Evolutionary conservation across 192 early-diverging fungal species (phyloP), one percentile per base, ranked within the genome.

Genomic region (Linnemannia exigua): DNA sequence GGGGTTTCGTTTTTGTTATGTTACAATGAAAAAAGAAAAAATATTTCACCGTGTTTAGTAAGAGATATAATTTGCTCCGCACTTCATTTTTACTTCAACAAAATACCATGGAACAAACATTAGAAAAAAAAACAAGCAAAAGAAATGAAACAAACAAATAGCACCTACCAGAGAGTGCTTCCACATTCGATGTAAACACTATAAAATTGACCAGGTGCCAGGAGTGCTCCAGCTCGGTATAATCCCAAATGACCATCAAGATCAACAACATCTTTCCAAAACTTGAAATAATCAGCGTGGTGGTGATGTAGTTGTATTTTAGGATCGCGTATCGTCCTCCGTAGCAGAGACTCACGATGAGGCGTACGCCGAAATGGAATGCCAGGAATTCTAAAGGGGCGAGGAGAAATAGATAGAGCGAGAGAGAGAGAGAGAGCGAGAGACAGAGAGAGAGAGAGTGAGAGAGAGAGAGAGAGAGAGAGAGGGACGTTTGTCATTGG

Each of bases 181-280:
- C 93, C 0, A 93, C 84, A 76, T 97, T 95, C 28, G 95, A 96
- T 11, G 93, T 94, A 11, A 97, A 89, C 11, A 95, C 92, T 16
- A 97, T 88, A 35, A 93, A 87, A 82, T 92, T 96, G 41, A 98
- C 90, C 1, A 85, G 70, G 25, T 96, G 82, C 95, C 95, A 96
- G 19, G 95, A 93, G 67, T 95, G 93, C n/a, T 96, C 93, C 5
- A 95, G 81, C 79, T 95, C 92, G 38, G 93, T 93, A 81, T 97
- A 97, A 75, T 97, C 94, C 97, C 97, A 98, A 67, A 98, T 95
- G 4, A 97, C 96, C 92, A 97, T 95, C 63, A 97, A 87, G 20
- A 98, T 95, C 67, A 95, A 89, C 75, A 98, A 87, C 75, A 98
- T 91, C 87, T 96, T 96, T 44, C 95, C 96, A 91, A 97, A 97